These are phyloP conservation scores for Fusarium sp. DNA, from an alignment of 2,329 filamentous ascomycete species.

Conservation along the genomic window DNA sequence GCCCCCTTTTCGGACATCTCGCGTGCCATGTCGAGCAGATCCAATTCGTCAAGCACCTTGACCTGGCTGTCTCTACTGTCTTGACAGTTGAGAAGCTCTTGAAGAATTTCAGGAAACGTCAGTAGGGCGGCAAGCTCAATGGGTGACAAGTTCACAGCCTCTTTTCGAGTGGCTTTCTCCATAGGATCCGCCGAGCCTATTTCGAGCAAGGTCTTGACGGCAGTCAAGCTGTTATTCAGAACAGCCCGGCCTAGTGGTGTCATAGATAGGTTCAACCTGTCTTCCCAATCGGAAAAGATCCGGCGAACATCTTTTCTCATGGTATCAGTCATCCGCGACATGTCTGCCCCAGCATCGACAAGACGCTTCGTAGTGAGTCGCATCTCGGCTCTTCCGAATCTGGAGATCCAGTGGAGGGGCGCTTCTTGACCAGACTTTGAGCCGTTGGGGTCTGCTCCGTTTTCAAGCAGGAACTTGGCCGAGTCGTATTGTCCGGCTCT, in stretches of 20 bases:
- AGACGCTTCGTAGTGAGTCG: not conserved
- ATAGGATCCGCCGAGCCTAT: not conserved
- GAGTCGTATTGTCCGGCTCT: not conserved
- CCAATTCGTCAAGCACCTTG: not conserved
- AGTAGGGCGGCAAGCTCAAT: not conserved
- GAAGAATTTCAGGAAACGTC: not conserved
- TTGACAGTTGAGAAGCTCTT: not conserved
- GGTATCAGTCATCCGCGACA: not conserved
- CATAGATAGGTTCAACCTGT: not conserved
- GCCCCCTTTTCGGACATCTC: not conserved
- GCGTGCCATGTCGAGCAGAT: not conserved
- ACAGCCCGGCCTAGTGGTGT: not conserved
- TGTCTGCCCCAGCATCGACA: not conserved
- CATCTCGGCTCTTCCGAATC: not conserved
- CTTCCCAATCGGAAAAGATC: constrained; percentile 5
- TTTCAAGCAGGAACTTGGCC: not conserved
- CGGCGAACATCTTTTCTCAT: constrained; percentile 1
- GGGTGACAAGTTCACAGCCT: not conserved
- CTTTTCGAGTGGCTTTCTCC: not conserved
- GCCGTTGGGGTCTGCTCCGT: not conserved
- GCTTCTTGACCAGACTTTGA: not conserved
- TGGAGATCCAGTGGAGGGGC: constrained; percentile 1
- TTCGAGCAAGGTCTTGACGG: not conserved
- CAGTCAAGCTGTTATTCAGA: not conserved
- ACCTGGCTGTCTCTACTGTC: not conserved